Conservation (phyloP, 202 grass and related monocot genomes). For the Digitaria exilis region DNA sequence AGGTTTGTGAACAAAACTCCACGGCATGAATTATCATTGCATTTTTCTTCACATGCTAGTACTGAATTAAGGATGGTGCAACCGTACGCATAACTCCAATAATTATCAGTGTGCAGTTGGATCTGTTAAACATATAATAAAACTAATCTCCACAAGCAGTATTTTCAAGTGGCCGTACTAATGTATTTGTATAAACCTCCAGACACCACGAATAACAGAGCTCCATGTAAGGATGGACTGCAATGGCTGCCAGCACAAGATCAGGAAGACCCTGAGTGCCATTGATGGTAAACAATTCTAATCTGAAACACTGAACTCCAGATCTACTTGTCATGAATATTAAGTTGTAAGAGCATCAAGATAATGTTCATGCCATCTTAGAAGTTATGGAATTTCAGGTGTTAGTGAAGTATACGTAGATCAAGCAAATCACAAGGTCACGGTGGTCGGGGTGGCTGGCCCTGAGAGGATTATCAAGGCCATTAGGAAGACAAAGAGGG, state of each 20-base stretch:
- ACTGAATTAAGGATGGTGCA: neutral
- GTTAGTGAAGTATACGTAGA: constrained; percentile 67
- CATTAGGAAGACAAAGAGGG: constrained; percentile 78
- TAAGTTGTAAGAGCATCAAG: neutral
- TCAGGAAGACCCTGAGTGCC: constrained; percentile 61
- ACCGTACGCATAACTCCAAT: neutral
- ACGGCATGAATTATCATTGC: neutral
- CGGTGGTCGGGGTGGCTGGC: constrained; percentile 68
- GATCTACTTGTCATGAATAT: neutral
- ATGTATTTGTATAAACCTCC: constrained; percentile 13
- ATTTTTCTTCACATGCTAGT: neutral
- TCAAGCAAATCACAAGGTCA: constrained; percentile 68
- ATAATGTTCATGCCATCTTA: constrained; percentile 17
- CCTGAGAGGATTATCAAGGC: constrained; percentile 77
- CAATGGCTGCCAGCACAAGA: constrained; percentile 74
- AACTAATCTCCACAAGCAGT: neutral
- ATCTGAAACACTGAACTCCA: neutral
- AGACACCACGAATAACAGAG: constrained; percentile 73
- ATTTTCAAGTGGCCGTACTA: neutral
- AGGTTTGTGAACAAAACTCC: constrained; percentile 38
- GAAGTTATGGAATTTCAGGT: constrained; percentile 47
- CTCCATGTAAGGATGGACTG: constrained; percentile 91
- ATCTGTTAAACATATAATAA: neutral
- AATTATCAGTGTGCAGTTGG: neutral
- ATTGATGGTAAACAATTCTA: constrained; percentile 61